A percentile compares a stretch with the other conserved stretches of the same genome.
These are phyloP conservation scores for Wickerhamomyces bisporus DNA, from an alignment of 805 yeast species.

Conservation along the genomic window DNA sequence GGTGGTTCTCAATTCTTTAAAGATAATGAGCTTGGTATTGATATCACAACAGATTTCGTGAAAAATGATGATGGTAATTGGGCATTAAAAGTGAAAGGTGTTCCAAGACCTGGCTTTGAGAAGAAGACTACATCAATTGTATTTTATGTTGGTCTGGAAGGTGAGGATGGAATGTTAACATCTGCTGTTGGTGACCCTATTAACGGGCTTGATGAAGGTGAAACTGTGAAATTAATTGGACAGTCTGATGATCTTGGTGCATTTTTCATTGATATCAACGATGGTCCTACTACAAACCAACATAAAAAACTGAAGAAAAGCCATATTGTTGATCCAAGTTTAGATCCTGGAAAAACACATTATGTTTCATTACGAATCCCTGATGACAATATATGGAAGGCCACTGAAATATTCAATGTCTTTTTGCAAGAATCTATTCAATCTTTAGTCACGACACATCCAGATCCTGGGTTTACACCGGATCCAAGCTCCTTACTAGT, in stretches of 20 bases:
- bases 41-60: conserved; percentile 66
- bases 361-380: conserved; percentile 70
- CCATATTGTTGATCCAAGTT: conserved; percentile 32
- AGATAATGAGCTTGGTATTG: conserved; percentile 61
- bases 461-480: conserved; percentile 24
- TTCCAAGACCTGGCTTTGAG: conserved; percentile 47
- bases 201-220: conserved; percentile 28
- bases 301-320: conserved; percentile 32
- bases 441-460: conserved; percentile 28
- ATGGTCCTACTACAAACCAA: conserved; percentile 43
- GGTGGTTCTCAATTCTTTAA: conserved; percentile 80
- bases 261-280: conserved; percentile 56
- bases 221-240: conserved; percentile 42
- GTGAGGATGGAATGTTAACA: conserved; percentile 40
- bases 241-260: conserved; percentile 58
- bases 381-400: conserved; percentile 68
- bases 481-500: conserved; percentile 41
- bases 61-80: conserved; percentile 73
- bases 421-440: conserved; percentile 66
- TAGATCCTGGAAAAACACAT: conserved; percentile 58
- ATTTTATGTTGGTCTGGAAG: conserved; percentile 76
- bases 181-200: conserved; percentile 30
- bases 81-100: conserved; percentile 71
- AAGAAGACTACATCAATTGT: conserved; percentile 57
- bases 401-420: conserved; percentile 67